Evolutionary conservation across 2,329 filamentous ascomycete genomes (phyloP).

Genomic region (Anthostomella pinea): DNA sequence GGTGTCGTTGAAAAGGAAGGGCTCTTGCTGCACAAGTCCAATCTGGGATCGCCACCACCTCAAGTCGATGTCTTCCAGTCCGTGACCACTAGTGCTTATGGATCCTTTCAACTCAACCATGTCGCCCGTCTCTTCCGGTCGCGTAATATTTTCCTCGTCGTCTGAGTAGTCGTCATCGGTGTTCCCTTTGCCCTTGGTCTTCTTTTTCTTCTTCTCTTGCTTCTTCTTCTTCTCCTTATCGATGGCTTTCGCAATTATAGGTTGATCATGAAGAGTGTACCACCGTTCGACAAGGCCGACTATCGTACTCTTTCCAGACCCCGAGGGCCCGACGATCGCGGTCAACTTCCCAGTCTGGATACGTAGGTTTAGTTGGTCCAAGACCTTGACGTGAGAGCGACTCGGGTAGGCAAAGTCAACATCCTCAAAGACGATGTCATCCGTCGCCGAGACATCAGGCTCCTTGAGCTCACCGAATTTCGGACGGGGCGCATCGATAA

Average conservation of each 20-base stretch:
- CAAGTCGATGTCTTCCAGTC: conserved; percentile 57
- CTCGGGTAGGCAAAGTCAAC: conserved; percentile 73
- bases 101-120: conserved; percentile 48
- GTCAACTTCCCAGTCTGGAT: conserved; percentile 66
- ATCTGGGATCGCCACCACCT: conserved; percentile 64
- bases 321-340: conserved; percentile 71
- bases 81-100: conserved; percentile 52
- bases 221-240: conserved; percentile 46
- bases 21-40: conserved; percentile 66
- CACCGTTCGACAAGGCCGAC: conserved; percentile 69
- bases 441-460: conserved; percentile 47
- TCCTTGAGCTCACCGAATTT: conserved; percentile 39
- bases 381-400: conserved; percentile 60
- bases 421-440: conserved; percentile 59
- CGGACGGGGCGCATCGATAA: conserved; percentile 49
- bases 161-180: conserved; percentile 31
- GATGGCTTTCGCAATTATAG: conserved; percentile 48
- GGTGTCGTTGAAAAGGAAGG: conserved; percentile 65
- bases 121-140: conserved; percentile 37
- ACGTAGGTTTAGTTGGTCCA: conserved; percentile 56
- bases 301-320: conserved; percentile 72
- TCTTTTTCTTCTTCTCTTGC: conserved; percentile 37
- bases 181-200: conserved; percentile 27
- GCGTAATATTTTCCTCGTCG: conserved; percentile 20
- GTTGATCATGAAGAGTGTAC: conserved; percentile 60